A percentile compares a stretch with the other conserved stretches of the same genome.
Conservation (phyloP, 306 rosid species). For the Quercus robur region DNA sequence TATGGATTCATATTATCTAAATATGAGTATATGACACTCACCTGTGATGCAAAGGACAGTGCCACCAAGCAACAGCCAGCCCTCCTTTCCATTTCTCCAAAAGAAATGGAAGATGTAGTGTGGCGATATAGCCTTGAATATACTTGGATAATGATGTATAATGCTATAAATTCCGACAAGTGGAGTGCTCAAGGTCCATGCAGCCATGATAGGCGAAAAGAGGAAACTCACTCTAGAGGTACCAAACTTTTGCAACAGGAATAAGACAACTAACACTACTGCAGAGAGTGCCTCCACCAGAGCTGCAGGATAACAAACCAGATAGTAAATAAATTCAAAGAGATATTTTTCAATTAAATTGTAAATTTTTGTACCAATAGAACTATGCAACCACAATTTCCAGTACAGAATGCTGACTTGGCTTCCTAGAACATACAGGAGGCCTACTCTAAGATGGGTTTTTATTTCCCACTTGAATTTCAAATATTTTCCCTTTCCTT, state of each 20-base stretch:
- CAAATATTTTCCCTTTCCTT: not conserved
- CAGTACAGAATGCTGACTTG: not conserved
- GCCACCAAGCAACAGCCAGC: slow-evolving; percentile 79
- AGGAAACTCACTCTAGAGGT: slow-evolving; percentile 83
- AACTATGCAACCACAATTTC: not conserved
- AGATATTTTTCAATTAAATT: not conserved
- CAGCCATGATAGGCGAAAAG: slow-evolving; percentile 83
- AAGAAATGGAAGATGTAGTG: slow-evolving; percentile 70
- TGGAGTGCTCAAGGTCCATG: slow-evolving; percentile 77
- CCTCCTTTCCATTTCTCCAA: slow-evolving; percentile 62
- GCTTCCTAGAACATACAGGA: not conserved
- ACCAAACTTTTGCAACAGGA: slow-evolving; percentile 71
- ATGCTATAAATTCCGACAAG: slow-evolving; percentile 80
- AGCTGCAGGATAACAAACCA: slow-evolving; percentile 38
- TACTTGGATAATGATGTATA: slow-evolving; percentile 56
- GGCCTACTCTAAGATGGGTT: not conserved
- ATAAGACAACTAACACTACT: slow-evolving; percentile 47
- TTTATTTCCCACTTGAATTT: not conserved
- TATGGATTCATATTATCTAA: not conserved
- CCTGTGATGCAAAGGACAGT: slow-evolving; percentile 87
- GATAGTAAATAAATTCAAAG: not conserved
- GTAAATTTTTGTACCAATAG: not conserved
- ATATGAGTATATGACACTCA: slow-evolving; percentile 16
- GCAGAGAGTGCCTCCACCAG: slow-evolving; percentile 67
- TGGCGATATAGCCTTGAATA: slow-evolving; percentile 76